Evolutionary conservation across 2,329 filamentous ascomycete genomes (phyloP).

Genomic region (Talaromyces piceae): DNA sequence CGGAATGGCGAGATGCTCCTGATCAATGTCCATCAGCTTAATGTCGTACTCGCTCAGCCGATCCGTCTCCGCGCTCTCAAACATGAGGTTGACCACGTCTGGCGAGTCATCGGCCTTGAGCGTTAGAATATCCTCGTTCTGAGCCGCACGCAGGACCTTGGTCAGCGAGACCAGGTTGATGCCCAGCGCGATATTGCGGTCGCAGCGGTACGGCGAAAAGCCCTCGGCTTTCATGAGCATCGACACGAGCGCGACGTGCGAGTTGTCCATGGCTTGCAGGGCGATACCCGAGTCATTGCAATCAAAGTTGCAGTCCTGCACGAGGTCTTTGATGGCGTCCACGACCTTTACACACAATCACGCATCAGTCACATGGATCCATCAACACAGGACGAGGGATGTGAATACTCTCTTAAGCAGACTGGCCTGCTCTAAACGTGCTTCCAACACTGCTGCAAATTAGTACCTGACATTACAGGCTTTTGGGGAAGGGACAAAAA

Average conservation of each 20-base stretch:
- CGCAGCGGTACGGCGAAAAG: conserved; percentile 93
- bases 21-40: conserved; percentile 99
- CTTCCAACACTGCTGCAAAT: conserved; percentile 69
- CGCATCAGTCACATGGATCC: conserved; percentile 5
- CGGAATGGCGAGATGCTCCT: conserved; percentile 96
- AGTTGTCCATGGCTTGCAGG: conserved; percentile 99
- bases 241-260: conserved; percentile 94
- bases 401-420: conserved; percentile 80
- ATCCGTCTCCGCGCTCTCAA: conserved; percentile 84
- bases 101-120: conserved; percentile 96
- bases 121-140: conserved; percentile 89
- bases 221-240: conserved; percentile 97
- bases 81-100: conserved; percentile 89
- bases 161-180: conserved; percentile 95
- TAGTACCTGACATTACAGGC: neutral
- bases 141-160: conserved; percentile 91
- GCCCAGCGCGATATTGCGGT: conserved; percentile 96
- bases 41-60: conserved; percentile 97
- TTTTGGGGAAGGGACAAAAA: neutral
- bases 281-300: conserved; percentile 99
- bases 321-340: conserved; percentile 97
- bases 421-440: conserved; percentile 87
- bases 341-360: conserved; percentile 59
- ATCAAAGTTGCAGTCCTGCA: conserved; percentile 99
- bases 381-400: neutral